Base-by-base conservation (phyloP, 2,329 filamentous ascomycete species). In the Colletotrichum tofieldiae region DNA sequence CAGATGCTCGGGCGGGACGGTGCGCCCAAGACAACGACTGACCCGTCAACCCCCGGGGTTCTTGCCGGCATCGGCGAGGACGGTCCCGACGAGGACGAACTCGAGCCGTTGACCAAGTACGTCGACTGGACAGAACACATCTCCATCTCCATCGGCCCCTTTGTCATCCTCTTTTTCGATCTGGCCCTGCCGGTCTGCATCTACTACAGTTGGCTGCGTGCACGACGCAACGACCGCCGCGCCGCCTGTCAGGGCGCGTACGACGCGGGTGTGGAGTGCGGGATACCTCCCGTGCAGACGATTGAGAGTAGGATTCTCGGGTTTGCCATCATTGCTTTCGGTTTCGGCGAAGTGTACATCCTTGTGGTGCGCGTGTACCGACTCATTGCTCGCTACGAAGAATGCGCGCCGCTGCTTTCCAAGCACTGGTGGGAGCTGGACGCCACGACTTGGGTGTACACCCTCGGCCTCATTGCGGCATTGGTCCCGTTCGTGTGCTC, bases 151-250 rank as follows among this genome's bases (percentile, higher is more conserved):
- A 72, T 72, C 54, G 69, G 69, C 29, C 69, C 69, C 0, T 72
- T 72, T 32, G 67, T 72, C 65, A 72, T 72, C 20, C 69, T 72
- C 65, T 72, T 72, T 59, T 72, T 72, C 54, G 69, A 72, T 12
- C 65, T 72, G 16, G 69, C 69, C 0, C 54, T 72, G 5, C 69
- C 69, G 5, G 69, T 72, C 4, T 72, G 69, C 32, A 72, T 72
- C 37, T 72, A 72, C 65, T 72, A 72, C 65, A 69, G 65, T 23
- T 72, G 69, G 69, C 65, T 72, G 3, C 69, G 69, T 11, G 69
- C 69, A 12, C 69, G 61, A 39, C 69, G 69, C 54, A 72, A 72
- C 45, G 58, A 61, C 11, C 69, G 69, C 1, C 65, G 65, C 45
- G 69, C 8, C 3, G 69, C 69, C 3, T 72, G 69, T n/a, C 41